Conservation (phyloP, 2,329 filamentous ascomycete species). For the Alternaria sp. region DNA sequence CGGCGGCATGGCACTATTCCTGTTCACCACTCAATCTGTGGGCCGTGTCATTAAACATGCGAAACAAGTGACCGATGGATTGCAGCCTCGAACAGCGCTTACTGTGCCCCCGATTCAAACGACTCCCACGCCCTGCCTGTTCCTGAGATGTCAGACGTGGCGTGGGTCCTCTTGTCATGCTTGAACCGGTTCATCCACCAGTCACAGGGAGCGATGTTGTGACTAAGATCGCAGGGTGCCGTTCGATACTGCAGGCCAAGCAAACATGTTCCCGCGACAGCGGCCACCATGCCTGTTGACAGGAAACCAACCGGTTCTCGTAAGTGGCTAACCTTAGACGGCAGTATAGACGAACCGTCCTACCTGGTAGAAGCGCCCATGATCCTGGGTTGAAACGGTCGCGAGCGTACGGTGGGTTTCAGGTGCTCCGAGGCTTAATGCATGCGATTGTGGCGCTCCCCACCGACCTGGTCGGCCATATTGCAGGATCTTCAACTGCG, state of each 20-base stretch:
- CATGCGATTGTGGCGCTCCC: slow-evolving; percentile 21
- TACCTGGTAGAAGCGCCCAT: slow-evolving; percentile 35
- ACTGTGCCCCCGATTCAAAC: slow-evolving; percentile 24
- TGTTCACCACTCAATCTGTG: slow-evolving; percentile 28
- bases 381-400: slow-evolving; percentile 44
- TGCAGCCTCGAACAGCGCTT: slow-evolving; percentile 29
- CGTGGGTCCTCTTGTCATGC: slow-evolving; percentile 27
- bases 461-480: slow-evolving; percentile 18
- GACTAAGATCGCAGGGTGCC: slow-evolving; percentile 22
- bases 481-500: slow-evolving; percentile 18
- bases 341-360: slow-evolving; percentile 31
- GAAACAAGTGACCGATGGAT: slow-evolving; percentile 34
- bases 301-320: slow-evolving; percentile 15
- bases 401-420: slow-evolving; percentile 38
- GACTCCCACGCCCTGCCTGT: slow-evolving; percentile 17
- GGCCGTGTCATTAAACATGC: slow-evolving; percentile 45
- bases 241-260: slow-evolving; percentile 24
- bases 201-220: slow-evolving; percentile 13
- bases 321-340: slow-evolving; percentile 15
- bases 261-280: slow-evolving; percentile 25
- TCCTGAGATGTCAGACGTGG: slow-evolving; percentile 20
- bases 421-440: slow-evolving; percentile 34
- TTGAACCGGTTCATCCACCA: slow-evolving; percentile 38
- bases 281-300: slow-evolving; percentile 29
- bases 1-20: slow-evolving; percentile 12